Base-by-base conservation (phyloP, 495 filamentous ascomycete species). In the Hyaloscypha variabilis region DNA sequence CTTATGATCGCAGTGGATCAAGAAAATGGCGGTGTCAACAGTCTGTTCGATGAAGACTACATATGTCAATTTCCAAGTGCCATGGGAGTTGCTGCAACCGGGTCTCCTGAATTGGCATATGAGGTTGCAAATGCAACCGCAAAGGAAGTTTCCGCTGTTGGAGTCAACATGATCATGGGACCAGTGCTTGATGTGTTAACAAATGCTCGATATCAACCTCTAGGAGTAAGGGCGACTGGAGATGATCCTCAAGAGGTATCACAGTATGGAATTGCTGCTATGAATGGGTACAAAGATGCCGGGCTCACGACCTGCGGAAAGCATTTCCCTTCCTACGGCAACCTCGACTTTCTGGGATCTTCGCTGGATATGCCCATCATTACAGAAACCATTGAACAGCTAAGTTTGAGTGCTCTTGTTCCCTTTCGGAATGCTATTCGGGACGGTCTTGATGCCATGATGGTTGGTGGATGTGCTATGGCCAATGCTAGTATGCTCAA, bases 21-120 rank as follows among this genome's bases (percentile, higher is more conserved):
- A 71, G 93, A 97, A 74, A 97, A 97, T 90, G 93, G 93, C 55
- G 93, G 93, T 4, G 92, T 97, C 71, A 97, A 97, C 77, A 94
- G 91, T 75, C 82, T 97, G 19, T 97, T 92, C 72, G 93, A 97
- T 78, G 91, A 94, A 67, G 90, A 92, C 65, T 93, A 91, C 75
- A 91, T 97, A 68, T 90, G 91, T 64, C 93, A 97, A 72, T 97
- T 94, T 67, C 93, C 93, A 21, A 93, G 90, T 68, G 88, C 91
- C 56, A 97, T 97, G 93, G 93, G 92, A 34, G 84, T 96, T 66
- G 91, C 92, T 21, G 93, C 93, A 1, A 92, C 92, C 11, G 91
- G 91, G 3, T 93, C 88, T 10, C 88, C 86, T 26, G 81, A 91
- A 14, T 76, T 96, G 49, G 90, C 92, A 24, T 93, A 90, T 74